Evolutionary conservation across 2,329 filamentous ascomycete species (phyloP), one percentile per base, ranked within the genome.

Genomic region (Ophiostoma angusticollis): DNA sequence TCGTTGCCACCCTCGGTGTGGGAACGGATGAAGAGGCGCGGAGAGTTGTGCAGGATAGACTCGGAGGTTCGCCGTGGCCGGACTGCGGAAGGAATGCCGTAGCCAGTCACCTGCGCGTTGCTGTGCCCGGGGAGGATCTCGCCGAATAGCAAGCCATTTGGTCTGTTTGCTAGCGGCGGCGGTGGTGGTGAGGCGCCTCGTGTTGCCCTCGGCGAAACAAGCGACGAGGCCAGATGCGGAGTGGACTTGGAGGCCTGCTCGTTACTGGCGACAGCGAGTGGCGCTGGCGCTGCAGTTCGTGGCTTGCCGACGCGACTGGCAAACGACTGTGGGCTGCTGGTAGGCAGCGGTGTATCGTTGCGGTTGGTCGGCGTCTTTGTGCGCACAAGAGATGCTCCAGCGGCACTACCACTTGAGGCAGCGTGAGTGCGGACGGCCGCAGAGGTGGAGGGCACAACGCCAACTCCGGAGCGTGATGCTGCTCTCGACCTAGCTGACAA

Each of bases 21-120:
- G 48, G 66, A 75, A 47, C 72, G 35, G 5, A 24, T 16, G n/a
- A 42, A 45, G 52, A 45, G 57, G 62, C 43, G 68, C 59, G 48
- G 67, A 37, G 68, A 61, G 47, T 67, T 69, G 45, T 70, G 66
- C 47, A 81, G 58, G 53, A 69, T 76, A n/a, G 81, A 78, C 52
- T 87, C 83, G 31, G 81, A 84, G 17, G 78, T 78, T 56, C 79
- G 70, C 46, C 79, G 65, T 43, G 66, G 63, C 36, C 68, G 61
- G 35, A 62, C 51, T 24, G 58, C 56, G 11, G 22, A 31, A 43
- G 70, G 63, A 46, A 81, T 80, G 37, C 78, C 78, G 59, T 74
- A 76, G 5, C 74, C 76, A 37, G 65, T 61, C 35, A 68, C 61
- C 16, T 64, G 57, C 19, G 65, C 53, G 47, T 72, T 65, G 49